Evolutionary conservation across 192 early-diverging fungal genomes (phyloP), one percentile per base, ranked within the genome.

Genomic region (Backusella parvicylindrica): DNA sequence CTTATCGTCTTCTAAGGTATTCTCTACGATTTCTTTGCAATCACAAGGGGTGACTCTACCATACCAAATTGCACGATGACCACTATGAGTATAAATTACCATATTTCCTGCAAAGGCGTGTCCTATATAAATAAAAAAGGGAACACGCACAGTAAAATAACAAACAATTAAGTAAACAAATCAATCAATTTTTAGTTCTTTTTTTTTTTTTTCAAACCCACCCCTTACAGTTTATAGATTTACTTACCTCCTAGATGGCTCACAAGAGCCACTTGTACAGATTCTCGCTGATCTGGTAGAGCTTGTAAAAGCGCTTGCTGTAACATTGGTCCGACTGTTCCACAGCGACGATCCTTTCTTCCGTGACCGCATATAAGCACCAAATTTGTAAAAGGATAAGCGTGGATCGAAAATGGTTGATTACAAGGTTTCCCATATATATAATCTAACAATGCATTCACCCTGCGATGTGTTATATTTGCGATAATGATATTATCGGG

Each of bases 81-180:
- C 81, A 21, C 79, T 71, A 12, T 78, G 49, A 12, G 71, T 77
- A 73, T 87, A 84, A 16, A 87, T 79, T 41, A 87, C 81, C 0
- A 87, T 71, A 66, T 87, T 87, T 4, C 86, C 86, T 12, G 86
- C 86, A 79, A 87, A 87, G 64, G 81, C 84, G 69, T 87, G 86
- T 56, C 86, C 82, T 83, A 66, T 18, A 56, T 56, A 56, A 28
- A 60, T 21, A 50, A 21, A 53, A 21, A 53, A 23, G 8, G 21
- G 26, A 5, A 35, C 11, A 35, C 9, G 12, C 12, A 56, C 21
- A 56, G 2, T 9, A 21, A 35, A 41, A 73, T 11, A 35, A 30
- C 33, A 26, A 31, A 56, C 9, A 56, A 56, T 26, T 15, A 43
- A 43, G n/a, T 31, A 68, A 60, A 21, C 36, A 11, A 38, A 26